Evolutionary conservation across 148 eudicot genomes (phyloP).

Genomic region (Vaccinium vitisidaea): DNA sequence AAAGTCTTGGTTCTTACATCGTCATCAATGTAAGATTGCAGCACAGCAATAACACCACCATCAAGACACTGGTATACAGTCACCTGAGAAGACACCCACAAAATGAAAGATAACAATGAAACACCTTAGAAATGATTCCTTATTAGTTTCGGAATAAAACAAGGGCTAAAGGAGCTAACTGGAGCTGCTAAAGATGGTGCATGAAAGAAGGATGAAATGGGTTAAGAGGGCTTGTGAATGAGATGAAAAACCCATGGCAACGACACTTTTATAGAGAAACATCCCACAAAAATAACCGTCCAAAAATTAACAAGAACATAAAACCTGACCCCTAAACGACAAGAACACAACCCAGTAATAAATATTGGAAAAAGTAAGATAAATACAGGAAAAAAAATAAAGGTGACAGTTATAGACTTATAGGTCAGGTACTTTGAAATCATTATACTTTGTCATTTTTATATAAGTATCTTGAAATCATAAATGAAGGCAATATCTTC

Average conservation of each 20-base stretch:
- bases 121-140: background rate
- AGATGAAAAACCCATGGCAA: too few relatives aligned
- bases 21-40: slow-evolving; percentile 91
- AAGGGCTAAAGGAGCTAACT: too few relatives aligned
- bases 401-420: background rate
- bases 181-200: background rate
- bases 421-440: background rate
- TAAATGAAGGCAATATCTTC: background rate
- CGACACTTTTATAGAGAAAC: too few relatives aligned
- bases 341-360: too few relatives aligned
- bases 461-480: background rate
- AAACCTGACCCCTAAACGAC: too few relatives aligned
- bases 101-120: slow-evolving; percentile 15
- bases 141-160: too few relatives aligned
- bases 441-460: background rate
- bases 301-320: too few relatives aligned
- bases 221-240: background rate
- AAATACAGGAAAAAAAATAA: background rate
- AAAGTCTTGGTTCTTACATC: slow-evolving; percentile 57
- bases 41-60: slow-evolving; percentile 89
- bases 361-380: too few relatives aligned
- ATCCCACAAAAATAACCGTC: too few relatives aligned
- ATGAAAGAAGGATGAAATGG: background rate
- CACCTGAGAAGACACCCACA: slow-evolving; percentile 43
- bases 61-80: slow-evolving; percentile 92